Evolutionary conservation across 2,329 filamentous ascomycete species (phyloP), one percentile per base, ranked within the genome.

Genomic region (Calonectria crousiana): DNA sequence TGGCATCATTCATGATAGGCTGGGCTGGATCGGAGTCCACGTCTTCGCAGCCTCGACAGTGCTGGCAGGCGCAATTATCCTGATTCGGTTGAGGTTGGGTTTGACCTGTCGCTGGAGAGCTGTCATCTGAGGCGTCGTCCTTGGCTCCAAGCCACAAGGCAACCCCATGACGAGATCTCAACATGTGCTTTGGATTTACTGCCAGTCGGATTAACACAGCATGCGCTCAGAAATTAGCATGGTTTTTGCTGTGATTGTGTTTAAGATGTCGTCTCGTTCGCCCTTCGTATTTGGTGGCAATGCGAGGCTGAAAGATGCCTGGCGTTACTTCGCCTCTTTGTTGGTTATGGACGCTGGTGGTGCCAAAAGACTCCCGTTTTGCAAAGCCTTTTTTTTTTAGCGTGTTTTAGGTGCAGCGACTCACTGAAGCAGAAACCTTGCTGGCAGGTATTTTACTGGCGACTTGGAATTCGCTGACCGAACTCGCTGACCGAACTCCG

Each of bases 401-500:
- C 56, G n/a, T 16, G n/a, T 14, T 10, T 36, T 38, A 5, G 14
- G 16, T 38, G 28, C 18, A 8, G 18, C 34, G 52, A 34, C 20
- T 56, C 28, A n/a, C 52, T 56, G 18, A 32, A 32, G 28, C 4
- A 28, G 34, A 41, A 38, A 26, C 8, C 56, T 11, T 26, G 26
- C 14, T 26, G 26, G n/a, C 34, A 10, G 26, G 11, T 53, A 6
- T 28, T 28, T n/a, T 34, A 8, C 18, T n/a, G 41, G 18, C n/a
- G 13, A 10, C 30, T 2, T 52, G 16, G 18, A n/a, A 34, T 47
- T 58, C 34, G n/a, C 56, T 38, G 36, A 51, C 36, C 36, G 16
- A 20, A 32, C 32, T 56, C 32, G n/a, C 53, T 36, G 34, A 51
- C 71, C 66, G 66, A 26, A 23, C 58, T 69, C 71, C 71, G 71